Conservation (phyloP, 768 basidiomycete genomes). For the Leccinum subgranulosum region DNA sequence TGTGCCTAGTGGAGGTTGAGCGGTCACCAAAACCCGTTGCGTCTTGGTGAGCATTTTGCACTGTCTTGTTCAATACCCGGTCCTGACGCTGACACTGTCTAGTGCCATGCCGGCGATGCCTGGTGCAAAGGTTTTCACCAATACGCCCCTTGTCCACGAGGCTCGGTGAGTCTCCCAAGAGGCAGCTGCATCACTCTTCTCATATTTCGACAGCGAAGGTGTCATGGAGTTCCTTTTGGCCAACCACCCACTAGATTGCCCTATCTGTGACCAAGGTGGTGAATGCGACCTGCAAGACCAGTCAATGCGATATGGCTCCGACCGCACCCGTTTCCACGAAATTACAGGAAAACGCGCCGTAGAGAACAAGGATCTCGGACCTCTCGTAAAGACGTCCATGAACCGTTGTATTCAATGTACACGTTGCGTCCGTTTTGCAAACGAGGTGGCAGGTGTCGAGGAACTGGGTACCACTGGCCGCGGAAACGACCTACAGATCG, state of each 20-base stretch:
- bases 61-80: not conserved
- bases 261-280: conserved; percentile 98
- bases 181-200: conserved; percentile 1
- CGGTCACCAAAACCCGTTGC: conserved; percentile 93
- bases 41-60: conserved; percentile 63
- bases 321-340: conserved; percentile 97
- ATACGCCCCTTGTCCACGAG: conserved; percentile 87
- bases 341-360: conserved; percentile 97
- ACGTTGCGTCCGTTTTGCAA: conserved; percentile 97
- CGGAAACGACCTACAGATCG: conserved; percentile 98
- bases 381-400: conserved; percentile 98
- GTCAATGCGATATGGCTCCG: conserved; percentile 98
- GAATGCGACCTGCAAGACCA: conserved; percentile 99
- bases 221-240: conserved; percentile 99
- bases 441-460: conserved; percentile 98
- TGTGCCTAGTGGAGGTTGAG: conserved; percentile 99
- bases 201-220: conserved; percentile 62
- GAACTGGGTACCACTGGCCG: conserved; percentile 96
- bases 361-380: conserved; percentile 97
- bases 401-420: conserved; percentile 99
- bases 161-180: conserved; percentile 53
- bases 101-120: conserved; percentile 99
- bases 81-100: conserved; percentile 7
- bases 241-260: conserved; percentile 98
- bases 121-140: conserved; percentile 88